Percentiles rank a stretch among this genome's conserved stretches.
phyloP scores from a whole-genome alignment of 495 filamentous ascomycete species.

The Entonaema liquescens region DNA sequence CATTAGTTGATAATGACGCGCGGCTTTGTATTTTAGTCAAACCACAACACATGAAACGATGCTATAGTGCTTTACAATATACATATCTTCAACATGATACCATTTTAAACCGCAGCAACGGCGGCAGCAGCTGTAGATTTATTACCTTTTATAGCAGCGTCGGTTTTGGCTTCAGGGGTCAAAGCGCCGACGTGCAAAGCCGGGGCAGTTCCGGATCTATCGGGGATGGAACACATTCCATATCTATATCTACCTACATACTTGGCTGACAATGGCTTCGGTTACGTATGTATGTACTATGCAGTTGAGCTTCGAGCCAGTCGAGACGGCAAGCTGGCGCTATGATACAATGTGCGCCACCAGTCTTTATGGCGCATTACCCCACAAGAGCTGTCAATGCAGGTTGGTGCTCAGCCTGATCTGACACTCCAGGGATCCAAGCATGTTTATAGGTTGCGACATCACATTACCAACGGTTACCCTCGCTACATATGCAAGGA shows the following conservation, averaged over 20 bases:
- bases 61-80: slow-evolving; percentile 4
- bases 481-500: slow-evolving; percentile 36
- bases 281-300: slow-evolving; percentile 1
- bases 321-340: slow-evolving; percentile 13
- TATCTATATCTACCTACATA: neutral
- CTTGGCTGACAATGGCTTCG: slow-evolving; percentile 5
- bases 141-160: slow-evolving; percentile 3
- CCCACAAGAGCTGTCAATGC: slow-evolving; percentile 44
- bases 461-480: slow-evolving; percentile 34
- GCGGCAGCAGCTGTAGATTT: neutral
- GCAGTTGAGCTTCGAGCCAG: slow-evolving; percentile 6
- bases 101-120: neutral
- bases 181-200: slow-evolving; percentile 1
- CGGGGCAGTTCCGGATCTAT: slow-evolving; percentile 10
- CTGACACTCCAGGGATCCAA: slow-evolving; percentile 26
- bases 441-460: slow-evolving; percentile 31
- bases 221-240: slow-evolving; percentile 11
- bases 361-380: slow-evolving; percentile 36
- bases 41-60: slow-evolving; percentile 1
- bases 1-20: slow-evolving; percentile 27
- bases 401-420: slow-evolving; percentile 36
- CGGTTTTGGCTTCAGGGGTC: neutral
- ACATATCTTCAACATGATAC: slow-evolving; percentile 6
- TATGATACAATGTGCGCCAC: slow-evolving; percentile 31
- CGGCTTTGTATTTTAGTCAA: slow-evolving; percentile 22